A percentile compares a stretch with the other conserved stretches of the same genome.
These are phyloP conservation scores for Pseudohalonectria lignicola DNA, from an alignment of 2,329 filamentous ascomycete genomes.

Conservation along the genomic window DNA sequence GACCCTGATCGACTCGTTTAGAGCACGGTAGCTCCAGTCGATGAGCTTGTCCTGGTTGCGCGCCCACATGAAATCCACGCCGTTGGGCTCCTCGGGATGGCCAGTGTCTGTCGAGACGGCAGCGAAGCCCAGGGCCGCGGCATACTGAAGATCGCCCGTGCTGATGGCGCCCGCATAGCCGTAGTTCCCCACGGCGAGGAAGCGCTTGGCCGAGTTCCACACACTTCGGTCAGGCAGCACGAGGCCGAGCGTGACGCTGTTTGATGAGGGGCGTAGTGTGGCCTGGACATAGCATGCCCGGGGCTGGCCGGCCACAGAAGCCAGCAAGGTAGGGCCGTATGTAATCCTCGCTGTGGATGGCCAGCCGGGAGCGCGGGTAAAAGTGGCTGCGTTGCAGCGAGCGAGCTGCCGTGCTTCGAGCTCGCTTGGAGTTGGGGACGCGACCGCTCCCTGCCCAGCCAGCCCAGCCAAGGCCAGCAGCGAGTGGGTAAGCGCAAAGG, in stretches of 20 bases:
- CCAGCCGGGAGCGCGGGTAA: slow-evolving; percentile 1
- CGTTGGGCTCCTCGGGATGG: slow-evolving; percentile 19
- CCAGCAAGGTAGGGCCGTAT: background rate
- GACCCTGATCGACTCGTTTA: slow-evolving; percentile 35
- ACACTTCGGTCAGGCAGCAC: slow-evolving; percentile 19
- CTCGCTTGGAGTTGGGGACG: background rate
- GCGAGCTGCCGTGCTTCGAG: background rate
- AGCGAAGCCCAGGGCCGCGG: slow-evolving; percentile 23
- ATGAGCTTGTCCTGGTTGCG: slow-evolving; percentile 19
- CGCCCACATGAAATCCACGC: slow-evolving; percentile 23
- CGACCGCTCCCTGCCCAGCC: no score
- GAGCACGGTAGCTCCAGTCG: slow-evolving; percentile 25
- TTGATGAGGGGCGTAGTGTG: slow-evolving; percentile 10
- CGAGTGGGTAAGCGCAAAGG: no score
- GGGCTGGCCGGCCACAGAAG: slow-evolving; percentile 19
- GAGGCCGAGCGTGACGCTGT: slow-evolving; percentile 22
- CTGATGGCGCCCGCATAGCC: slow-evolving; percentile 20
- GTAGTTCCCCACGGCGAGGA: slow-evolving; percentile 20
- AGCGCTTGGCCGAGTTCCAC: slow-evolving; percentile 17
- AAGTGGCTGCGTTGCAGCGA: slow-evolving; percentile 2
- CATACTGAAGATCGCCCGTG: slow-evolving; percentile 16
- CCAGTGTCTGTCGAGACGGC: slow-evolving; percentile 31
- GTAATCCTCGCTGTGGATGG: slow-evolving; percentile 17
- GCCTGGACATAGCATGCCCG: slow-evolving; percentile 28
- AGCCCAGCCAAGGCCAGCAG: background rate